Conservation (phyloP, 177 flowering plant species). For the Telopea speciosissima region DNA sequence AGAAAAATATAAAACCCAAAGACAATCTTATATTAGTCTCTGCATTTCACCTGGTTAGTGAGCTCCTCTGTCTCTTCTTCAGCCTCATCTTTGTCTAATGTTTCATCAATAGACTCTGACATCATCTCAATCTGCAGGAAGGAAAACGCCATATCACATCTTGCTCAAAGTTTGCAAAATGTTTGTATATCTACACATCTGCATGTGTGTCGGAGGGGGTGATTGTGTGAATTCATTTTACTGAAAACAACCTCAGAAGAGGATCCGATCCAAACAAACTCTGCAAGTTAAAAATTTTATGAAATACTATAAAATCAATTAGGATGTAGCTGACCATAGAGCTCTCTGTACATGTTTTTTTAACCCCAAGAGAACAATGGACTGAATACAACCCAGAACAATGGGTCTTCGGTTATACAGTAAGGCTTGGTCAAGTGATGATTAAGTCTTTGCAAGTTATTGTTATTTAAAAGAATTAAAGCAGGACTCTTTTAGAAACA, state of each 20-base stretch:
- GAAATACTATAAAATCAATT: too few relatives aligned
- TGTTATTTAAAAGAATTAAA: too few relatives aligned
- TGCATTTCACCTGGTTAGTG: conserved; percentile 67
- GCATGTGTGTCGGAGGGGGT: not conserved
- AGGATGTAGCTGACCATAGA: too few relatives aligned
- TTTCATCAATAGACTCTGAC: conserved; percentile 93
- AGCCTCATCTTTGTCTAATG: conserved; percentile 93
- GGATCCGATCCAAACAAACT: too few relatives aligned
- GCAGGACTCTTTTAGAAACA: not conserved
- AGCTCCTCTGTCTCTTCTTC: conserved; percentile 98
- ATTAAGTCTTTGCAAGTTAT: too few relatives aligned
- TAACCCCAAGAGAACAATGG: too few relatives aligned
- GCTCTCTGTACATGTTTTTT: not conserved
- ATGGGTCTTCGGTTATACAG: too few relatives aligned
- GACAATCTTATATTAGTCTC: not conserved
- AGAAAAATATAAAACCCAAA: not conserved
- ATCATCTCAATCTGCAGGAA: conserved; percentile 83
- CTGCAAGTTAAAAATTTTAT: too few relatives aligned
- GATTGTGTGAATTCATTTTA: not conserved
- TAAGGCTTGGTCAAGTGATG: too few relatives aligned
- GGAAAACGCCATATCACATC: not conserved
- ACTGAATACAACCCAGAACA: too few relatives aligned
- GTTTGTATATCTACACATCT: not conserved
- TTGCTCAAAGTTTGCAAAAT: not conserved
- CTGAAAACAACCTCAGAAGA: not conserved